phyloP scores from a whole-genome alignment of 176 grass and related monocot species.

The Paspalum vaginatum region DNA sequence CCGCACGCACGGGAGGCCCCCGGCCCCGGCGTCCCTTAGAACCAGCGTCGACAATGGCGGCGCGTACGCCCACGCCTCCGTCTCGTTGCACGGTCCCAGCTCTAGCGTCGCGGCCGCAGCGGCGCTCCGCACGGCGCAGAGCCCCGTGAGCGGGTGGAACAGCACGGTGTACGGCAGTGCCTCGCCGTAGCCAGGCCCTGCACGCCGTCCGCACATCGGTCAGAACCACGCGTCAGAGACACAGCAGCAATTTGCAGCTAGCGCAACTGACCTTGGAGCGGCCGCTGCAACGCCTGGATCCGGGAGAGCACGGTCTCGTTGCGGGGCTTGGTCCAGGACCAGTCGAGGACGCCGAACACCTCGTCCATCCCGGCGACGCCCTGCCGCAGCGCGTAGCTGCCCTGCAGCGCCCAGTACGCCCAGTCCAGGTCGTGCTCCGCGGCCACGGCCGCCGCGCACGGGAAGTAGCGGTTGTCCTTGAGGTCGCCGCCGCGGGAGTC shows the following conservation, averaged over 20 bases:
- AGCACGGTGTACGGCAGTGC: conserved; percentile 45
- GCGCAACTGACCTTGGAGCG: conserved; percentile 41
- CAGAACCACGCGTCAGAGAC: not conserved
- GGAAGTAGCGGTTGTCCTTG: conserved; percentile 54
- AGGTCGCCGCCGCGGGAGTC: conserved; percentile 50
- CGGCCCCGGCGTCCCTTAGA: conserved; percentile 29
- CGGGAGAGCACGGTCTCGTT: conserved; percentile 45
- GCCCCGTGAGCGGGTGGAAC: conserved; percentile 65
- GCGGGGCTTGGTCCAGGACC: conserved; percentile 48
- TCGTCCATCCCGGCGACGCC: conserved; percentile 52
- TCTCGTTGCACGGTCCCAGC: conserved; percentile 59
- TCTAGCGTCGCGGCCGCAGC: not conserved
- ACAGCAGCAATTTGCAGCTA: no score
- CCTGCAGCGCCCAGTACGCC: conserved; percentile 72
- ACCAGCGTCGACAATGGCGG: conserved; percentile 39
- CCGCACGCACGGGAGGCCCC: conserved; percentile 45
- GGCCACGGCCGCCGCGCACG: conserved; percentile 43
- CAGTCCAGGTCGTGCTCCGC: conserved; percentile 73
- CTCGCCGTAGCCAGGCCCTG: conserved; percentile 55
- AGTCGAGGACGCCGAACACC: conserved; percentile 63
- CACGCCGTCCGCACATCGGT: not conserved
- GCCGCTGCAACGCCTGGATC: conserved; percentile 57
- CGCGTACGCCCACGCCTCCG: conserved; percentile 52
- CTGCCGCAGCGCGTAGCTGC: conserved; percentile 73
- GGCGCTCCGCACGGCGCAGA: conserved; percentile 38